Conservation (phyloP, 495 filamentous ascomycete species). For the Talaromyces borbonicus region DNA sequence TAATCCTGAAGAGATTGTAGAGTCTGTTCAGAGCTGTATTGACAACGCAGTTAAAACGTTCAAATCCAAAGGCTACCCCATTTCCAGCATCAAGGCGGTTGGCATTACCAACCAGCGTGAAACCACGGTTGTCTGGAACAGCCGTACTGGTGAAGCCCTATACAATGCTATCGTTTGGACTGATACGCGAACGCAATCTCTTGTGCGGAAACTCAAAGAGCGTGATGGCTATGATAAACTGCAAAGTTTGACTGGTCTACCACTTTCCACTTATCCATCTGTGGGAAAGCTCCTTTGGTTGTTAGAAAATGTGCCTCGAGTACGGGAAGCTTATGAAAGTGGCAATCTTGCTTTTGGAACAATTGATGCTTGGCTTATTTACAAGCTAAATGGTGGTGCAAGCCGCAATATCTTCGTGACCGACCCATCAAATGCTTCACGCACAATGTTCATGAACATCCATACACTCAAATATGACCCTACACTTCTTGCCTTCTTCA, state of each 20-base stretch:
- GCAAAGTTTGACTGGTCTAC: constrained; percentile 69
- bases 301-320: constrained; percentile 57
- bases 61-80: constrained; percentile 52
- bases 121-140: constrained; percentile 90
- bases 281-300: constrained; percentile 86
- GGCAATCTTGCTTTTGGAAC: constrained; percentile 81
- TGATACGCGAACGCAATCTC: constrained; percentile 70
- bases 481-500: constrained; percentile 72
- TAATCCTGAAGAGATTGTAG: constrained; percentile 67
- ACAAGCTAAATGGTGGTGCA: constrained; percentile 75
- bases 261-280: constrained; percentile 89
- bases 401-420: constrained; percentile 66
- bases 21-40: constrained; percentile 75
- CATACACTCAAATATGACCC: constrained; percentile 75
- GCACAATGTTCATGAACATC: constrained; percentile 96
- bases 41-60: constrained; percentile 65
- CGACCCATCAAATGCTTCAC: constrained; percentile 84
- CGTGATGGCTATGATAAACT: constrained; percentile 53
- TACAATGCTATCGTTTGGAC: constrained; percentile 93
- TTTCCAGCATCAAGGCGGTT: constrained; percentile 63
- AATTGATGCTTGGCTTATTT: constrained; percentile 87
- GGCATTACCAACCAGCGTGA: constrained; percentile 96
- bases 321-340: constrained; percentile 68
- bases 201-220: constrained; percentile 68
- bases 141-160: constrained; percentile 71